Conservation (phyloP, 2,329 filamentous ascomycete genomes). For the Neodidymelliopsis sp. region DNA sequence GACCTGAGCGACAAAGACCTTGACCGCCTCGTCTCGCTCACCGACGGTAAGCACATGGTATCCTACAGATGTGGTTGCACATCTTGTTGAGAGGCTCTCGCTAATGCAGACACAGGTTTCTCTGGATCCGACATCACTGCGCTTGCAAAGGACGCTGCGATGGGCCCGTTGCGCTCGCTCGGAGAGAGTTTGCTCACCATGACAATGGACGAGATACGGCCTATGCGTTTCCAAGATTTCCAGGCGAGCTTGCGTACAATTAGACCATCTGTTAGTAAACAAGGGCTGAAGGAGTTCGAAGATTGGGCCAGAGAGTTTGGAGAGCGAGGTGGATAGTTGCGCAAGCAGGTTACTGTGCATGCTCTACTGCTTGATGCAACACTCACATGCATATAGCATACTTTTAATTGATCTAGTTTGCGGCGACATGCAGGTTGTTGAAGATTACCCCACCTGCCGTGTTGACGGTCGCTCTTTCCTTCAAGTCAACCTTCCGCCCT, state of each 20-base stretch:
- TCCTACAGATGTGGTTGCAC: not conserved
- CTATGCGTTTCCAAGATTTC: constrained; percentile 85
- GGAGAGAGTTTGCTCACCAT: constrained; percentile 90
- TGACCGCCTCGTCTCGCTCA: constrained; percentile 74
- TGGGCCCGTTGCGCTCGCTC: constrained; percentile 90
- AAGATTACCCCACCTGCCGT: constrained; percentile 16
- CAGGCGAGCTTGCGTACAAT: constrained; percentile 83
- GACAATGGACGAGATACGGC: constrained; percentile 91
- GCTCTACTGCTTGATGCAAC: not conserved
- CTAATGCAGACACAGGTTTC: constrained; percentile 70
- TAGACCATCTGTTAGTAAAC: constrained; percentile 84
- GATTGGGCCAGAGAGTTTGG: constrained; percentile 95
- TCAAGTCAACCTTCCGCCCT: not conserved
- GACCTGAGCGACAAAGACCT: constrained; percentile 76
- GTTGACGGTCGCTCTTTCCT: constrained; percentile 15
- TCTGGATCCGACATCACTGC: constrained; percentile 97
- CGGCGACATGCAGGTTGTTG: not conserved
- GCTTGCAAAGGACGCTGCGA: constrained; percentile 94
- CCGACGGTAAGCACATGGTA: constrained; percentile 70
- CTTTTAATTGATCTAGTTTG: not conserved
- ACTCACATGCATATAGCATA: not conserved
- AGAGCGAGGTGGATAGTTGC: constrained; percentile 76
- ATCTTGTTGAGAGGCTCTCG: not conserved
- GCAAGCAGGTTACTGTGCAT: not conserved
- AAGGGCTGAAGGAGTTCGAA: constrained; percentile 87